These are phyloP conservation scores for Chloropicon primus DNA, from an alignment of 139 green algal species.

Conservation along the genomic window DNA sequence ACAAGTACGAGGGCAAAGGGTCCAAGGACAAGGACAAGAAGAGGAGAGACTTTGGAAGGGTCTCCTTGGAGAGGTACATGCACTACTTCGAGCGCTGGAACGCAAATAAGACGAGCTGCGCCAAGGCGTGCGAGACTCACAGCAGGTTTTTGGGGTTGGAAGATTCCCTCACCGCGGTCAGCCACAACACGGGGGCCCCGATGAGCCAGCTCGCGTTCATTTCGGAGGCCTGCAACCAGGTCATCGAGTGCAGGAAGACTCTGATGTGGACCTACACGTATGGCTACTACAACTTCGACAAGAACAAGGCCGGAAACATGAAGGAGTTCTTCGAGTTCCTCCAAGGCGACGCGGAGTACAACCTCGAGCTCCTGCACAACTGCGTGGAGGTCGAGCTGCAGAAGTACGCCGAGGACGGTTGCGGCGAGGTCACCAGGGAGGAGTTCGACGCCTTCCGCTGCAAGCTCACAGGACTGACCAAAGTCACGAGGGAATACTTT, in stretches of 20 bases:
- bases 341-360: constrained; percentile 66
- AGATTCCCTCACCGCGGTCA: background rate
- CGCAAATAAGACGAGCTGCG: constrained; percentile 44
- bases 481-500: constrained; percentile 72
- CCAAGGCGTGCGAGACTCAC: constrained; percentile 7
- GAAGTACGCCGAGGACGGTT: constrained; percentile 11
- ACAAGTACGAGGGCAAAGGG: constrained; percentile 41
- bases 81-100: constrained; percentile 77
- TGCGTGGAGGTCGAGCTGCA: constrained; percentile 25
- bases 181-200: background rate
- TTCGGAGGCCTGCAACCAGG: constrained; percentile 19
- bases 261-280: constrained; percentile 97
- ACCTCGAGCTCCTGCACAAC: constrained; percentile 36
- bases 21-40: constrained; percentile 66
- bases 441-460: constrained; percentile 50
- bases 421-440: background rate
- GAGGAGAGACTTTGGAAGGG: constrained; percentile 54
- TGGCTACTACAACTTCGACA: constrained; percentile 78
- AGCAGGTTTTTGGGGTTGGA: background rate
- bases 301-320: constrained; percentile 25
- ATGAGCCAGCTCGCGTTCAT: background rate
- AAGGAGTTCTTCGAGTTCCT: constrained; percentile 86
- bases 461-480: constrained; percentile 72
- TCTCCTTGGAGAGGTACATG: constrained; percentile 75
- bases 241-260: constrained; percentile 84